phyloP scores from a whole-genome alignment of 2,329 filamentous ascomycete genomes.

The Colletotrichum limetticola region DNA sequence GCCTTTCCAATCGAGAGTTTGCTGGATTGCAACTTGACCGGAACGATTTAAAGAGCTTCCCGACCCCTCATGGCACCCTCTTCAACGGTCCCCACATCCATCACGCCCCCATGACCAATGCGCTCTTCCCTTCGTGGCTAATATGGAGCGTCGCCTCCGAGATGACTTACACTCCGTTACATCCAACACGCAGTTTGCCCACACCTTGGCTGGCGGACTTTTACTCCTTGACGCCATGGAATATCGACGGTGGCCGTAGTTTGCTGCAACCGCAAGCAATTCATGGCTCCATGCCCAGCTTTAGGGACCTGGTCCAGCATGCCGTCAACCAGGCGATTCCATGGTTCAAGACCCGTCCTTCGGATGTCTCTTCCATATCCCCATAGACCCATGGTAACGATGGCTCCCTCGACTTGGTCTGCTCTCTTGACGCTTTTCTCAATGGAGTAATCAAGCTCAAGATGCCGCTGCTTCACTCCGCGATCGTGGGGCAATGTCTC shows the following conservation, averaged over 20 bases:
- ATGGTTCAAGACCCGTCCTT: constrained; percentile 4
- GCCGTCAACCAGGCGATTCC: constrained; percentile 6
- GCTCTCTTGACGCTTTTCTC: constrained; percentile 13
- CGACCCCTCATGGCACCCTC: constrained; percentile 31
- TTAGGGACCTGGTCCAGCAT: not conserved
- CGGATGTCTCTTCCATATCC: constrained; percentile 24
- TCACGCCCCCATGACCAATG: constrained; percentile 31
- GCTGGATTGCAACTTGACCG: constrained; percentile 5
- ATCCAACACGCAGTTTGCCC: constrained; percentile 4
- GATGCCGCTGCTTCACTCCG: constrained; percentile 22
- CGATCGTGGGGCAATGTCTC: constrained; percentile 5
- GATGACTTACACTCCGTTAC: constrained; percentile 26
- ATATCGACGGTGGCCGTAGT: not conserved
- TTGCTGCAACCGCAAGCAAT: not conserved
- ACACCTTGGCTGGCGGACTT: constrained; percentile 26
- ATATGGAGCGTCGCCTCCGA: constrained; percentile 37
- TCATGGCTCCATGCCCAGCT: constrained; percentile 11
- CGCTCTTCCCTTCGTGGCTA: constrained; percentile 34
- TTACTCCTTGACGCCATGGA: not conserved
- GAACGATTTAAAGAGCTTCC: constrained; percentile 12
- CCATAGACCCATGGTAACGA: not conserved
- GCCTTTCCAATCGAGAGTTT: constrained; percentile 12
- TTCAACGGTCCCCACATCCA: constrained; percentile 27
- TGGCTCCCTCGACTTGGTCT: constrained; percentile 5
- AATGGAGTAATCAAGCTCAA: constrained; percentile 19